Conservation (phyloP, 139 green algal species). For the Chlorella sp. region DNA sequence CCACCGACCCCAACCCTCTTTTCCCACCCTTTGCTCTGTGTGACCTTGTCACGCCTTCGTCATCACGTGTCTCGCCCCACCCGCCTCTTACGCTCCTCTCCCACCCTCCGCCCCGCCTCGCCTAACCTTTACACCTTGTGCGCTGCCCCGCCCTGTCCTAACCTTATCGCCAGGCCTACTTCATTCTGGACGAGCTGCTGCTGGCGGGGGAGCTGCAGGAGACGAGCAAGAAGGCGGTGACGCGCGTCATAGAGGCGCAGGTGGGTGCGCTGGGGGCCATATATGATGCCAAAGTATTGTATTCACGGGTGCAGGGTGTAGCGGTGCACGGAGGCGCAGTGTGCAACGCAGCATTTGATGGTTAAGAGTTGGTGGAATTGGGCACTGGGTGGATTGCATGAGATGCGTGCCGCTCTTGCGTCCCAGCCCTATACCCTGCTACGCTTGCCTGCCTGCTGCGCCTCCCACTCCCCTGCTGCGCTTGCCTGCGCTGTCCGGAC, state of each 20-base stretch:
- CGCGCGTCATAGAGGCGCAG: slow-evolving; percentile 14
- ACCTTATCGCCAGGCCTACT: slow-evolving; percentile 84
- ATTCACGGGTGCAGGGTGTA: not conserved
- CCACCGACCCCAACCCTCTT: too few relatives aligned
- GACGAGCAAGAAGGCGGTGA: slow-evolving; percentile 85
- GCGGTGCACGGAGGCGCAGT: not conserved
- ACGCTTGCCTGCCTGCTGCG: too few relatives aligned
- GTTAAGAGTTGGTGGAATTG: too few relatives aligned
- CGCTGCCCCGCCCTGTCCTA: not conserved
- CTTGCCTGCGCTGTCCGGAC: not conserved
- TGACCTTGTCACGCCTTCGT: not conserved
- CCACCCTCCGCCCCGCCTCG: not conserved
- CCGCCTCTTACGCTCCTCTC: not conserved
- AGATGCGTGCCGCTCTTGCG: too few relatives aligned
- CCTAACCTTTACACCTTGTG: not conserved
- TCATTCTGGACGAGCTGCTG: slow-evolving; percentile 98
- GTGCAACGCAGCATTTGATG: too few relatives aligned
- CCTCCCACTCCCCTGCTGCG: not conserved
- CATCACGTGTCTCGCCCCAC: not conserved
- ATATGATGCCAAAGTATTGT: too few relatives aligned
- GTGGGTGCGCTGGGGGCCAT: not conserved
- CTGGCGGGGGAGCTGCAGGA: slow-evolving; percentile 95
- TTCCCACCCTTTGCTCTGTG: not conserved
- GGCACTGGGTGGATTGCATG: too few relatives aligned
- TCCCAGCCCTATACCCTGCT: too few relatives aligned